These are phyloP conservation scores for Coemansia sp. DNA, from an alignment of 192 early-diverging fungal genomes.

Conservation along the genomic window DNA sequence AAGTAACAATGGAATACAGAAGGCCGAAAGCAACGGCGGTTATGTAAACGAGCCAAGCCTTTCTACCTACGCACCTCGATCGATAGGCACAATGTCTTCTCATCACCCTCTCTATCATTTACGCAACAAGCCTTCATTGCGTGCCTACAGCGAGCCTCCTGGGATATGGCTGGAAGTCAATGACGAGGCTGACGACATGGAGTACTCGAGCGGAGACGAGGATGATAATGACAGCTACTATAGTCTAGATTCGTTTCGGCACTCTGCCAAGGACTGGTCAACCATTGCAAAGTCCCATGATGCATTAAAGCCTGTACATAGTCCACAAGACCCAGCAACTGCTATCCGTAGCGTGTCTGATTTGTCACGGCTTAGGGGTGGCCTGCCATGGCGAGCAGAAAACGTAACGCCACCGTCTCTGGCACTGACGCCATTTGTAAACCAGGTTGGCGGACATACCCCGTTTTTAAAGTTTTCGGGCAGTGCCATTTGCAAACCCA, in stretches of 20 bases:
- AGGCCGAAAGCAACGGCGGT: neutral
- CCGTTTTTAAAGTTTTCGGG: constrained; percentile 94
- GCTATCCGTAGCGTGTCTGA: neutral
- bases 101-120: constrained; percentile 31
- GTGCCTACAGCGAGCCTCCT: constrained; percentile 40
- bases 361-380: neutral
- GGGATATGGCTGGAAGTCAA: constrained; percentile 51
- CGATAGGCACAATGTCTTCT: constrained; percentile 9
- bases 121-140: constrained; percentile 36
- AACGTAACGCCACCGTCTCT: constrained; percentile 58
- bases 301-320: neutral
- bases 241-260: constrained; percentile 8
- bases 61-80: neutral
- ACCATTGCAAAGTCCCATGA: neutral
- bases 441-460: constrained; percentile 95
- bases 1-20: neutral
- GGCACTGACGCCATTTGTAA: constrained; percentile 72
- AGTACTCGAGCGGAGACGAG: constrained; percentile 8
- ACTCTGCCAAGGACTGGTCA: constrained; percentile 14
- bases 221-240: constrained; percentile 17
- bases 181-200: constrained; percentile 18
- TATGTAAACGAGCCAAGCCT: neutral
- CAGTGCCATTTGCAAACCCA: constrained; percentile 94
- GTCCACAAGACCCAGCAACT: neutral
- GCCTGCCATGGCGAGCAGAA: constrained; percentile 20